Conservation (phyloP, 306 rosid genomes). For the Mimosa bimucronata region DNA sequence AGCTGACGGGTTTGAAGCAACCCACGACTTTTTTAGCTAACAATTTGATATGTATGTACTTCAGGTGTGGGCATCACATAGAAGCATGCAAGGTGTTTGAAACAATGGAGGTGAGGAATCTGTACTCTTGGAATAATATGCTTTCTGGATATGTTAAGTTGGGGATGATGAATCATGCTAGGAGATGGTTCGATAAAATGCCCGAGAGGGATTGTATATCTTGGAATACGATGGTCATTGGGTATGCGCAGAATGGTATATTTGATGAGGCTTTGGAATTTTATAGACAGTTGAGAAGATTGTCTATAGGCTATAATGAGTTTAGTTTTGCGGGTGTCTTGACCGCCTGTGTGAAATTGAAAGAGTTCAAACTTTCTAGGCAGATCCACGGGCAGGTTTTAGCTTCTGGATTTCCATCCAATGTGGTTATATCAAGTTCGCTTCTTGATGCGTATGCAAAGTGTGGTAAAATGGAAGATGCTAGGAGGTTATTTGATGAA, state of each 20-base stretch:
- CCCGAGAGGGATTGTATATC: conserved; percentile 69
- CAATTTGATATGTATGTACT: conserved; percentile 71
- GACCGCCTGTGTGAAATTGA: conserved; percentile 70
- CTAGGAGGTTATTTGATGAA: conserved; percentile 63
- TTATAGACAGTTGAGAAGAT: conserved; percentile 59
- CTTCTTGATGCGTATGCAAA: conserved; percentile 78
- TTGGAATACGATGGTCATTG: conserved; percentile 84
- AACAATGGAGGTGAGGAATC: conserved; percentile 71
- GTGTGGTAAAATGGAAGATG: conserved; percentile 66
- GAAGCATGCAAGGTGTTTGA: conserved; percentile 78
- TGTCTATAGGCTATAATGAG: conserved; percentile 61
- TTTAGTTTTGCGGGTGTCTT: conserved; percentile 77
- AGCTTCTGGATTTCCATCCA: conserved; percentile 64
- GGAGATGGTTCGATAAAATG: conserved; percentile 63
- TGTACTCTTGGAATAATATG: conserved; percentile 86
- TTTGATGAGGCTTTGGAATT: conserved; percentile 66
- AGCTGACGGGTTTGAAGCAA: conserved; percentile 66
- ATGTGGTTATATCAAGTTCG: conserved; percentile 72
- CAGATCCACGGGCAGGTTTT: conserved; percentile 88
- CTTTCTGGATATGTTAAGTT: conserved; percentile 78
- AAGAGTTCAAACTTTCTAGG: conserved; percentile 58
- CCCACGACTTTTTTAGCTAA: conserved; percentile 66
- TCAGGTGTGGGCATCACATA: conserved; percentile 55
- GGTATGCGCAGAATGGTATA: conserved; percentile 59
- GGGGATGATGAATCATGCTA: conserved; percentile 66